A percentile compares a stretch with the other conserved stretches of the same genome.
Evolutionary conservation across 352 stramenopile species (phyloP).

Genomic region (Globisporangium ultimum): DNA sequence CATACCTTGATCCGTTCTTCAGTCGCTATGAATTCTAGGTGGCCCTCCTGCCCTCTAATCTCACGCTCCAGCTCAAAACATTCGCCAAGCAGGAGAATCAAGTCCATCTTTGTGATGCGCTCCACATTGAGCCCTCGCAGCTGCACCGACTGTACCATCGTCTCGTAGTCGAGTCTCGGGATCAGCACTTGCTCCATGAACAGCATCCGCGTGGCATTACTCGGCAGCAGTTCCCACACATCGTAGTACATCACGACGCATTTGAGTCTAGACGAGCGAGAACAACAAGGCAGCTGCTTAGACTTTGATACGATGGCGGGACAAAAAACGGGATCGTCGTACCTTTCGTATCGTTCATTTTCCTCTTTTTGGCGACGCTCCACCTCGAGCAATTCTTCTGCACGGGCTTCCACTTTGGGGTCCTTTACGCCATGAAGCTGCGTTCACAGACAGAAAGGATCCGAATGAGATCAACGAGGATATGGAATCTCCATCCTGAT

Average conservation of each 20-base stretch:
- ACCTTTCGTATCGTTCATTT: conserved; percentile 52
- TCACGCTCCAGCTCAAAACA: conserved; percentile 85
- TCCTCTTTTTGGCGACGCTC: conserved; percentile 52
- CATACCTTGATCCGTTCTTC: conserved; percentile 44
- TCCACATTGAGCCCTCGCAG: conserved; percentile 76
- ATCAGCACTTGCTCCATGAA: conserved; percentile 89
- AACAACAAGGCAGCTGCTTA: too few relatives aligned
- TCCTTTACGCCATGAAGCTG: conserved; percentile 41
- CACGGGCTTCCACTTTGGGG: conserved; percentile 37
- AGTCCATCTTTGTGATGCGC: conserved; percentile 83
- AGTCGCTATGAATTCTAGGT: conserved; percentile 36
- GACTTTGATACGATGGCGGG: too few relatives aligned
- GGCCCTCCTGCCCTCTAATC: conserved; percentile 34
- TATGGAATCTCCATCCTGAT: neutral
- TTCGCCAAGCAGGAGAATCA: conserved; percentile 75
- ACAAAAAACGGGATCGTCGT: neutral
- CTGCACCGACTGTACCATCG: conserved; percentile 56
- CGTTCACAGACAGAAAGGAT: neutral
- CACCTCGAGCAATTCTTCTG: conserved; percentile 43
- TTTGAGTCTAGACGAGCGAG: conserved; percentile 39
- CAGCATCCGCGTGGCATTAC: conserved; percentile 57
- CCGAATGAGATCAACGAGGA: neutral
- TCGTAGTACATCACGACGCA: conserved; percentile 81
- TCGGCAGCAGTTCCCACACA: conserved; percentile 84
- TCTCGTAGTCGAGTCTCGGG: conserved; percentile 67